phyloP scores from a whole-genome alignment of 306 rosid species.

The Prosopis cineraria region DNA sequence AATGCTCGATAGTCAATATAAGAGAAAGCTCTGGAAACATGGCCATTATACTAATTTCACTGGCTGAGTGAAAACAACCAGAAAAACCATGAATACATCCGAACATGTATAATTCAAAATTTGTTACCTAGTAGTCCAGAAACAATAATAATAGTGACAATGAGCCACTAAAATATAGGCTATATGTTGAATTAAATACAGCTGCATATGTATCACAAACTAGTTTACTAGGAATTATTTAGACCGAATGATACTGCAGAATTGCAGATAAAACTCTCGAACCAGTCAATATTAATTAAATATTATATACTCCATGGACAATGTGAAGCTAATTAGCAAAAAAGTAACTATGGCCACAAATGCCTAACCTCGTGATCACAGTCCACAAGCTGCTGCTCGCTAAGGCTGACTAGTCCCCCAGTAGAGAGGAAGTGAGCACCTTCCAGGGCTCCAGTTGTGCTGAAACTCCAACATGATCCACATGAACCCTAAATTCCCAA shows the following conservation, averaged over 20 bases:
- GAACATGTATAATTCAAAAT: not conserved
- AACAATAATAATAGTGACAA: not conserved
- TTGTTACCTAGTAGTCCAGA: not conserved
- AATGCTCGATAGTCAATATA: not conserved
- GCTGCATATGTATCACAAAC: not conserved
- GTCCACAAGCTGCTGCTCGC: conserved; percentile 97
- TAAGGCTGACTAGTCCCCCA: conserved; percentile 84
- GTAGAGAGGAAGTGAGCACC: conserved; percentile 91
- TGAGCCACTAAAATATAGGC: not conserved
- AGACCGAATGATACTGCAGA: not conserved
- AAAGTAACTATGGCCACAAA: not conserved
- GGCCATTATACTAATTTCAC: not conserved
- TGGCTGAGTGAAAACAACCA: not conserved
- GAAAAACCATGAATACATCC: not conserved
- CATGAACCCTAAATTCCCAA: conserved; percentile 75
- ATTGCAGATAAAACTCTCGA: not conserved
- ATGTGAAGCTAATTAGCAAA: not conserved
- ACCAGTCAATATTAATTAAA: not conserved
- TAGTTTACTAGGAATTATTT: not conserved
- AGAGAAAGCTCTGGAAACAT: not conserved
- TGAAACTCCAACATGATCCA: conserved; percentile 99
- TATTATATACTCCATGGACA: not conserved
- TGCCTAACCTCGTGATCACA: conserved; percentile 88
- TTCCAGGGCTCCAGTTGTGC: conserved; percentile 92
- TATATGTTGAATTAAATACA: not conserved